Percentiles rank a stretch among this genome's conserved stretches.
phyloP scores from a whole-genome alignment of 345 rosid species.

The Rhodomyrtus tomentosa region DNA sequence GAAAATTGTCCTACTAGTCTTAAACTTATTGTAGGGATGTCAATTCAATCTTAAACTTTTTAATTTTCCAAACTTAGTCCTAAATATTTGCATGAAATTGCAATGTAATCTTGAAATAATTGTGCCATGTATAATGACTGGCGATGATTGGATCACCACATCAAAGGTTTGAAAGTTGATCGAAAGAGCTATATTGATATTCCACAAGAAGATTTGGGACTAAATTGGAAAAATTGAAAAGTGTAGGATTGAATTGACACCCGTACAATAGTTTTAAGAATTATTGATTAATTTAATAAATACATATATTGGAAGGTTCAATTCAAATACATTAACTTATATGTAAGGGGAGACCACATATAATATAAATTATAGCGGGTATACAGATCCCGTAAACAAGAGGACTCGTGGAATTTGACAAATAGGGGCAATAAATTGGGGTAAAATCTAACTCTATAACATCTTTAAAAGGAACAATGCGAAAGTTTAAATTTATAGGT shows the following conservation, averaged over 20 bases:
- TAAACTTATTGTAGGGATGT: neutral
- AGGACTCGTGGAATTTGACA: neutral
- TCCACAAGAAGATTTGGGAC: accelerated
- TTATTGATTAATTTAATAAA: neutral
- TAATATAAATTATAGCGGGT: neutral
- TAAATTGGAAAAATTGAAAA: neutral
- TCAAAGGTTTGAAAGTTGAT: neutral
- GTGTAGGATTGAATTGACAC: neutral
- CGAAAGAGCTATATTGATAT: neutral
- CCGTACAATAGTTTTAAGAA: neutral
- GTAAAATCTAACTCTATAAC: neutral
- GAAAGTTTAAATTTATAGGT: neutral
- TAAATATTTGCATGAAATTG: neutral
- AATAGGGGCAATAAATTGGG: neutral
- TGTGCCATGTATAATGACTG: accelerated
- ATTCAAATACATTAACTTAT: neutral
- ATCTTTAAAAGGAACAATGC: neutral
- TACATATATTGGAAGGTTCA: neutral
- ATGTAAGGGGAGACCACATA: neutral
- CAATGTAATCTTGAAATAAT: neutral
- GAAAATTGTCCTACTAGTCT: neutral
- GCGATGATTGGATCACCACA: accelerated
- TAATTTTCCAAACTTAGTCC: neutral
- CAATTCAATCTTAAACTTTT: neutral
- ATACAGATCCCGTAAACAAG: neutral